A percentile compares a stretch with the other conserved stretches of the same genome.
Evolutionary conservation across 2,329 filamentous ascomycete genomes (phyloP).

Genomic region (Cercospora brassicicola): DNA sequence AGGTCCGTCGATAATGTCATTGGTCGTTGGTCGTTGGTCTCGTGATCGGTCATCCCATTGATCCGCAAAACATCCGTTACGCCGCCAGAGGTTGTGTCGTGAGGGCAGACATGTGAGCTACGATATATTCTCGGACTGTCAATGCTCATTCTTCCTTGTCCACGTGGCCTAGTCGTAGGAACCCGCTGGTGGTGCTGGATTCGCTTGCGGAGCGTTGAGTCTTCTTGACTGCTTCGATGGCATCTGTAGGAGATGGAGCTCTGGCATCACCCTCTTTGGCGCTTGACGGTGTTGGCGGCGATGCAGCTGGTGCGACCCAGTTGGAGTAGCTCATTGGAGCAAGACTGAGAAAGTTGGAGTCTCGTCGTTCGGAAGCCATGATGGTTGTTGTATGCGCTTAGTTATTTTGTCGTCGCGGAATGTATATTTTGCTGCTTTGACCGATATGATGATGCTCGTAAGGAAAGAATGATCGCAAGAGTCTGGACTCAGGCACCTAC

Average conservation of each 20-base stretch:
- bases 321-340: slow-evolving; percentile 22
- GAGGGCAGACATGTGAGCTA: neutral
- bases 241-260: slow-evolving; percentile 8
- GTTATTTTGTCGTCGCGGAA: neutral
- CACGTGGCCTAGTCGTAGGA: slow-evolving; percentile 23
- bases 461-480: neutral
- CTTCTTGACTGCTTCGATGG: slow-evolving; percentile 21
- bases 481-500: neutral
- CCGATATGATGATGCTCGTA: neutral
- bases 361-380: slow-evolving; percentile 21
- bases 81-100: neutral
- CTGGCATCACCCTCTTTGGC: slow-evolving; percentile 3
- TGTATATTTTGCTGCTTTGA: neutral
- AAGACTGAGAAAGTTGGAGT: slow-evolving; percentile 28
- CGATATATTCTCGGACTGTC: neutral
- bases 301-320: slow-evolving; percentile 19
- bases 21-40: neutral
- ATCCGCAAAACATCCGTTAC: slow-evolving; percentile 7
- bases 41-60: neutral
- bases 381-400: neutral
- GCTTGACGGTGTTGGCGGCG: slow-evolving; percentile 7
- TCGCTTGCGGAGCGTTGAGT: slow-evolving; percentile 24
- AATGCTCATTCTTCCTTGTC: slow-evolving; percentile 6
- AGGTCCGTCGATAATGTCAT: neutral
- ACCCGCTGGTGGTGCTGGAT: slow-evolving; percentile 21